phyloP scores from a whole-genome alignment of 768 basidiomycete genomes.

The Termitomyces sp. region DNA sequence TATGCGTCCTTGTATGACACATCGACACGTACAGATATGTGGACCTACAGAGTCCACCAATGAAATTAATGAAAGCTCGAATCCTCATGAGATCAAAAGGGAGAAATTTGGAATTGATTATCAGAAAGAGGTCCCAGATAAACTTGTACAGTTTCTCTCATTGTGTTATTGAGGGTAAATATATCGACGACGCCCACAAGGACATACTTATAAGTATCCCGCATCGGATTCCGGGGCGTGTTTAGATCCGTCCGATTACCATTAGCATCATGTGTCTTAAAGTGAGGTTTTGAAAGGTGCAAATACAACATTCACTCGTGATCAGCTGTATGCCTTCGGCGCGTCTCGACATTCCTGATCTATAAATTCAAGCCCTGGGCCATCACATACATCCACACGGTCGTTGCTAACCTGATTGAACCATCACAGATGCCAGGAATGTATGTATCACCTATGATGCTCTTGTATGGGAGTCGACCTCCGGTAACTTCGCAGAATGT shows the following conservation, averaged over 20 bases:
- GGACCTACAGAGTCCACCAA: constrained; percentile 7
- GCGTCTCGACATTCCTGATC: background rate
- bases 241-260: constrained; percentile 10
- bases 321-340: background rate
- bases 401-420: background rate
- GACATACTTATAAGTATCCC: background rate
- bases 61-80: background rate
- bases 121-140: background rate
- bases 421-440: background rate
- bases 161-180: background rate
- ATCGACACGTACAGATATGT: background rate
- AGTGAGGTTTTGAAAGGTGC: too few species aligned
- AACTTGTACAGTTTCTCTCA: background rate
- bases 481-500: constrained; percentile 9
- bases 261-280: background rate
- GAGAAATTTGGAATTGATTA: background rate
- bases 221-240: background rate
- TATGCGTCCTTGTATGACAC: constrained; percentile 2
- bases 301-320: background rate
- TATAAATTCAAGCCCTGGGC: background rate
- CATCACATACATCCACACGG: too few species aligned
- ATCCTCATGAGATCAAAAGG: background rate
- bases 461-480: constrained; percentile 5
- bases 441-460: background rate
- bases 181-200: background rate